Percentiles rank a stretch among this genome's conserved stretches.
Conservation (phyloP, 345 rosid species). For the Acer negundo region DNA sequence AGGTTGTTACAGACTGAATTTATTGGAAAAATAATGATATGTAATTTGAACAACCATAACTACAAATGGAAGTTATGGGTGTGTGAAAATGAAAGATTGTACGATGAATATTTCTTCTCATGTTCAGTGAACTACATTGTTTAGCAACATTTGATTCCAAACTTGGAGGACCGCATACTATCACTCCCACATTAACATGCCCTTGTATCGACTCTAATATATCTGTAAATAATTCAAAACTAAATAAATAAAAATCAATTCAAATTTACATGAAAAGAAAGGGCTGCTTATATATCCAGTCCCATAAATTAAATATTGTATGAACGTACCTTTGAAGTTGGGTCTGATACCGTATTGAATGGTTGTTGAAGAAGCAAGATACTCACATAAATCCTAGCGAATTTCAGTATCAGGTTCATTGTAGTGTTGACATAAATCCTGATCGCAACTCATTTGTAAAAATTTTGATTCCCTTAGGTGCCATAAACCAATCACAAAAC, state of each 20-base stretch:
- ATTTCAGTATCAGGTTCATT: background rate
- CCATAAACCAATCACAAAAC: slow-evolving; percentile 41
- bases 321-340: slow-evolving; percentile 41
- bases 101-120: too few species aligned
- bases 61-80: too few species aligned
- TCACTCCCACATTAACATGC: background rate
- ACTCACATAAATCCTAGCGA: background rate
- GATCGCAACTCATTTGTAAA: slow-evolving; percentile 1
- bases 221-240: background rate
- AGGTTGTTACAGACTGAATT: too few species aligned
- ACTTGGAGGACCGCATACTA: background rate
- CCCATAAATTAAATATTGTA: too few species aligned
- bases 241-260: too few species aligned
- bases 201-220: background rate
- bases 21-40: background rate
- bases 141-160: background rate
- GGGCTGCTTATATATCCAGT: too few species aligned
- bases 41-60: background rate
- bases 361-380: slow-evolving; percentile 13
- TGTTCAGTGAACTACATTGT: background rate
- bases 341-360: slow-evolving; percentile 46
- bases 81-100: background rate
- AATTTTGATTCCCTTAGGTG: slow-evolving; percentile 33
- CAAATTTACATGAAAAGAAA: too few species aligned
- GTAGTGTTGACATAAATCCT: slow-evolving; percentile 5